Conservation (phyloP, 257 asterid species). For the Rubia yunnanensis region DNA sequence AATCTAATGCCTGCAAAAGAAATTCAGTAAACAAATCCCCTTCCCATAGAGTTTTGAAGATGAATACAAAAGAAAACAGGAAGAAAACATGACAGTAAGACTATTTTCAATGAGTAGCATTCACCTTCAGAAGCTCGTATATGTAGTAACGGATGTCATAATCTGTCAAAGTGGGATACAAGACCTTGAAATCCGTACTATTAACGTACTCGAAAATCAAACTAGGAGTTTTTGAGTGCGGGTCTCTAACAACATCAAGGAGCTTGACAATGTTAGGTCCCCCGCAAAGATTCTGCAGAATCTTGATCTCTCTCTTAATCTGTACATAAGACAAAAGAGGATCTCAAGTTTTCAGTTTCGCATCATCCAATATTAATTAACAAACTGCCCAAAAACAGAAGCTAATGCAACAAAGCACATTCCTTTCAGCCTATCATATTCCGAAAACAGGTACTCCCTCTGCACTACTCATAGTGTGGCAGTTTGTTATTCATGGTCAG, state of each 20-base stretch:
- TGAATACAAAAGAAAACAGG: not conserved
- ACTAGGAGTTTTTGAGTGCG: conserved; percentile 36
- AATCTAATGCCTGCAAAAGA: conserved; percentile 37
- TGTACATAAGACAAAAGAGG: conserved; percentile 10
- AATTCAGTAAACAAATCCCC: not conserved
- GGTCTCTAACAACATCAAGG: conserved; percentile 32
- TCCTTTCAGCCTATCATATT: not conserved
- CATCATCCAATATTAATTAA: not conserved
- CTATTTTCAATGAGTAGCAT: not conserved
- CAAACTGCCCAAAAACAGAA: not conserved
- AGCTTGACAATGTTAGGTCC: conserved; percentile 38
- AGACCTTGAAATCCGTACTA: conserved; percentile 39
- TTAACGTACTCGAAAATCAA: conserved; percentile 42
- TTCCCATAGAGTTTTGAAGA: not conserved
- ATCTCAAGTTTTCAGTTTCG: not conserved
- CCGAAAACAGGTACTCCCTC: not conserved
- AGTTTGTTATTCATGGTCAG: no score
- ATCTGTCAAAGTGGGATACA: conserved; percentile 35
- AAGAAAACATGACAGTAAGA: conserved; percentile 2
- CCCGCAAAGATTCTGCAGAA: conserved; percentile 38
- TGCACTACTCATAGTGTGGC: no score
- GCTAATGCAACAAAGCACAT: not conserved
- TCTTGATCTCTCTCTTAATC: conserved; percentile 44
- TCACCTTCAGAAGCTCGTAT: conserved; percentile 45
- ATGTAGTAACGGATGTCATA: conserved; percentile 41